A percentile compares a stretch with the other conserved stretches of the same genome.
phyloP scores from a whole-genome alignment of 2,329 filamentous ascomycete species.

The Ophiostoma pallidulum region DNA sequence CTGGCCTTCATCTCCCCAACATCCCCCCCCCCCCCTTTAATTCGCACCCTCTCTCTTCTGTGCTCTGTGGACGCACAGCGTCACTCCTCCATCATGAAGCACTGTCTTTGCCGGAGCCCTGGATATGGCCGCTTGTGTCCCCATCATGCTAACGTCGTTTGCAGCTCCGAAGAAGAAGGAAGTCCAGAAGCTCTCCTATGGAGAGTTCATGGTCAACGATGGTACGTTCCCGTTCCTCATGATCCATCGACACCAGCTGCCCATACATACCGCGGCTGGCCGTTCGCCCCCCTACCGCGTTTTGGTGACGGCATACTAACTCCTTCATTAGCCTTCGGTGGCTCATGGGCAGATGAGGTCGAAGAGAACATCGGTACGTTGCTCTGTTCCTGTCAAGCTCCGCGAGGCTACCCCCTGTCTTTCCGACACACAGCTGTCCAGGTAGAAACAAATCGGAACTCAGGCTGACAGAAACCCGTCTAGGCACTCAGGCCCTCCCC shows the following conservation, averaged over 20 bases:
- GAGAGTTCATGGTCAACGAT: conserved; percentile 87
- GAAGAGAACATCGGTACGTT: conserved; percentile 74
- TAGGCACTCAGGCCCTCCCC: conserved; percentile 51
- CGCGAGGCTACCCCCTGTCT: not conserved
- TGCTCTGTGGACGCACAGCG: too few species aligned
- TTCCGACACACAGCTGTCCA: too few species aligned
- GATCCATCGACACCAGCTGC: too few species aligned
- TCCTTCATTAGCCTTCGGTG: conserved; percentile 38
- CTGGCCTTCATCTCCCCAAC: not conserved
- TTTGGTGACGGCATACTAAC: conserved; percentile 5
- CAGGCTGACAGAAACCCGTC: not conserved
- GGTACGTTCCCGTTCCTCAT: conserved; percentile 51
- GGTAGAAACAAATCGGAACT: not conserved
- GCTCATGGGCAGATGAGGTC: conserved; percentile 99
- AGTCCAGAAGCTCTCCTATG: conserved; percentile 93
- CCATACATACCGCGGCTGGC: conserved; percentile 3
- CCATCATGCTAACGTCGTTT: conserved; percentile 25
- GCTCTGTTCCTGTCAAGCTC: not conserved
- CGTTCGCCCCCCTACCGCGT: not conserved
- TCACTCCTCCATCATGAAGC: not conserved
- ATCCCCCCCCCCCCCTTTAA: too few species aligned
- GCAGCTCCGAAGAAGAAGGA: conserved; percentile 88
- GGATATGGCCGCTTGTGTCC: too few species aligned
- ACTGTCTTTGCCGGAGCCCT: too few species aligned
- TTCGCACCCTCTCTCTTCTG: too few species aligned